Evolutionary conservation across 805 yeast species (phyloP), one percentile per base, ranked within the genome.

Genomic region (Yarrowia sp.): DNA sequence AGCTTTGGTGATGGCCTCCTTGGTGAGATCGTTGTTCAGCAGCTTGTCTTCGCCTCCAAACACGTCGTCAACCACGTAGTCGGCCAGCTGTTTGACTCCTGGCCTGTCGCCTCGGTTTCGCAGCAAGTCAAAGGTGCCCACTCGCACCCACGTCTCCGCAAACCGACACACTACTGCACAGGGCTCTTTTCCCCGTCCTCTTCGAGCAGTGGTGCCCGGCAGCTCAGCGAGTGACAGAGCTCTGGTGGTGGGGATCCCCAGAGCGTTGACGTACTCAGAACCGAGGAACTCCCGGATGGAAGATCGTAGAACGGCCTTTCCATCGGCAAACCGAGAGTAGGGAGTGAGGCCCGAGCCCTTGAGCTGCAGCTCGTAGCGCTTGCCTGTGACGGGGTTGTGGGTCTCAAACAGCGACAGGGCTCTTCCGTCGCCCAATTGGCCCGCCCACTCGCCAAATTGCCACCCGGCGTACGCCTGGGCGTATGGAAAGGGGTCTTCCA

Each of bases 361-460:
- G 70, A 94, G 78, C 78, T 94, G 98, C 1, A 94, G 71, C 70
- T 88, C 94, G 72, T 82, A 87, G 42, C 77, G 76, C 33, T 73
- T 72, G 7, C 83, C 76, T 20, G 84, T 81, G 3, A 69, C 71
- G 2, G 72, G 73, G 71, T 85, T 86, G 7, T 82, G 81, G 0
- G 89, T 78, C 71, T 90, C 94, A 78, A 94, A 93, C 53, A 94
- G 78, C 73, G 90, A 91, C 8, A 88, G 84, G 1, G 92, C 97
- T 69, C 99, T 80, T 0, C 99, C 99, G 76, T 94, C 99, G 8
- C 99, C 99, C 70, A 94, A 79, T 76, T 95, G 99, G 1, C 98
- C 98, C 0, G 98, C 98, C 85, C 94, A 94, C 71, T 85, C 86
- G 2, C 99, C 98, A 80, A 95, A 94, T 75, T 94, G 99, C 83